Conservation (phyloP, 73 alveolate genomes). For the Tetrahymena thermophila region DNA sequence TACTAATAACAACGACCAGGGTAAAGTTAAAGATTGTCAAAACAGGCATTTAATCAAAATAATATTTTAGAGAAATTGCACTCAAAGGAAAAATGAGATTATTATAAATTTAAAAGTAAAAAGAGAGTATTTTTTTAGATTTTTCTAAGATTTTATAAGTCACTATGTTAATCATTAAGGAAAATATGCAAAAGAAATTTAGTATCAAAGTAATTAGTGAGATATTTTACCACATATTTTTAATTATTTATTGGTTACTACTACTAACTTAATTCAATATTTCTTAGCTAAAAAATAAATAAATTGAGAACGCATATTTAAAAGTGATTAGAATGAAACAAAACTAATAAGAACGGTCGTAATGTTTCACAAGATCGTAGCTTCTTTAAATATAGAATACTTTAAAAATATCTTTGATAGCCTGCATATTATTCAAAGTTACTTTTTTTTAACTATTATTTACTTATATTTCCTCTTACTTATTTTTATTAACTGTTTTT, state of each 20-base stretch:
- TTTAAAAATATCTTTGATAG: neutral
- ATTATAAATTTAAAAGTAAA: neutral
- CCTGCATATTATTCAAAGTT: neutral
- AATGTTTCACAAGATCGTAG: neutral
- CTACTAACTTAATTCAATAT: neutral
- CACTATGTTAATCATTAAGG: neutral
- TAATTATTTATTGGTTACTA: neutral
- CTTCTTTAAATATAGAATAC: neutral
- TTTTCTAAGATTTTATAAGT: neutral
- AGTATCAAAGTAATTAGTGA: neutral
- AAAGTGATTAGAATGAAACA: neutral
- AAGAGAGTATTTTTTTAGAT: neutral
- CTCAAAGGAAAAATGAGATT: neutral
- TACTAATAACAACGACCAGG: neutral
- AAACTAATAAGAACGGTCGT: neutral
- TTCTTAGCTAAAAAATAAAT: neutral
- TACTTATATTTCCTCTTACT: no score
- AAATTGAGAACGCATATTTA: neutral
- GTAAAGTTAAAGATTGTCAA: neutral
- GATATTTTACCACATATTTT: neutral
- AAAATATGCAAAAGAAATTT: neutral
- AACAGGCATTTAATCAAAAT: neutral
- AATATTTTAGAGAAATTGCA: neutral
- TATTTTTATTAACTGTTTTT: no score
- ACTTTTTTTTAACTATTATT: neutral